Base-by-base conservation (phyloP, 2,329 filamentous ascomycete species). In the Xylariales sp. region DNA sequence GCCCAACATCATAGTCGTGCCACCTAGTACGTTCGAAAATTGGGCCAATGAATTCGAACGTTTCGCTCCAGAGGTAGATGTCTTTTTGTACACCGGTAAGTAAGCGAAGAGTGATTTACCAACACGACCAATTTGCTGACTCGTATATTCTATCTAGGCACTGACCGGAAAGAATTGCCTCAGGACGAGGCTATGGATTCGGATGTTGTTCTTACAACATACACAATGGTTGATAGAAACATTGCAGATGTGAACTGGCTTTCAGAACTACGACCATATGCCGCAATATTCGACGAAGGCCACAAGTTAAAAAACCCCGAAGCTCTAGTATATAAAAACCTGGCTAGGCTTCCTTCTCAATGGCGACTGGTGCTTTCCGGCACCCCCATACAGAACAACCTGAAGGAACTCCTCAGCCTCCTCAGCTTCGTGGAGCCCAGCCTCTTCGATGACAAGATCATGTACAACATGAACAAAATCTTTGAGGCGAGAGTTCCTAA, bases 401-500 rank as follows among this genome's bases (percentile, higher is more conserved):
- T 98, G 15, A 83, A 91, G 55, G 93, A 98, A 63, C 78, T 98
- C 53, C 84, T 89, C 28, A 86, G 89, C 3, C 76, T 98, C 12
- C 76, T 98, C 11, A 88, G 84, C n/a, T 97, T 98, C 56, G 89
- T 98, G 53, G 84, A 97, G 61, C 93, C 93, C 0, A 67, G 77
- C 6, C 75, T 97, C 24, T 98, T 98, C 59, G 70, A 77, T 8
- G 76, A 83, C 19, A 38, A 47, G 24, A 81, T 84, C 46, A 80
- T 85, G 51, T 82, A 93, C 7, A 80, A 90, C 43, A 73, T 98
- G n/a, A 74, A 84, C 40, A 84, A 81, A 37, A 85, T 97, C 33
- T 98, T 98, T 66, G 88, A 88, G 49, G 86, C 94, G 56, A 95
- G 94, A 54, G 87, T 91, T 11, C 90, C 85, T 37, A 85, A 89